Base-by-base conservation (phyloP, 495 filamentous ascomycete species). In the Venustampulla echinocandica region DNA sequence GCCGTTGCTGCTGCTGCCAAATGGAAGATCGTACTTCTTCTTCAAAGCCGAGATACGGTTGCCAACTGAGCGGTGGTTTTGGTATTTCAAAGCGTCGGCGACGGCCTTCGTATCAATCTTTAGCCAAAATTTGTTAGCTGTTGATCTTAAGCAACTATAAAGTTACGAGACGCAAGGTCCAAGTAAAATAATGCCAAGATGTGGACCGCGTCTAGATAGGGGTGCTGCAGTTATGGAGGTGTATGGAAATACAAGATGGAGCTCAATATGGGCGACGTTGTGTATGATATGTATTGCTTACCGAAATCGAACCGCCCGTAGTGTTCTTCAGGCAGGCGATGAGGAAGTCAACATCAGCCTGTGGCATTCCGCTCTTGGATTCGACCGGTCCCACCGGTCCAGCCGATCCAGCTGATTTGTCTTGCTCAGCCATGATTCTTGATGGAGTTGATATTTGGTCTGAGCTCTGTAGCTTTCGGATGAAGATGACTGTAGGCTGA, bases 41-140 rank as follows among this genome's bases (percentile, higher is more conserved):
- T 58, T 57, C 10, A 68, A 10, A 0, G 22, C 2, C n/a, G 58
- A 32, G 35, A 63, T 61, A 0, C 57, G 49, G 36, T 68, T 70
- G 3, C 47, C 60, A 24, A 57, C 58, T 0, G 65, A 68, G 6
- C 40, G 46, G 10, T 44, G 35, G 46, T 68, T 70, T 33, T 34
- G 55, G 48, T 65, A 63, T 1, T 54, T 58, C 1, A 67, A 35
- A 1, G 53, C 56, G 0, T 46, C 30, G 15, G 55, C 57, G 15
- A 67, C 62, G 4, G 39, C 42, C 7, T 11, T 23, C 7, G 60
- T 40, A 23, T 66, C 58, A 14, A 68, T 53, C 64, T n/a, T n/a
- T 69, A 38, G 35, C 10, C 11, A 15, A 22, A 40, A 28, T 14
- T 38, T 17, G 17, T 13, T n/a, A n/a, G 28, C 9, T 28, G 4